phyloP scores from a whole-genome alignment of 2,329 filamentous ascomycete genomes.

The Aureobasidium subglaciale region DNA sequence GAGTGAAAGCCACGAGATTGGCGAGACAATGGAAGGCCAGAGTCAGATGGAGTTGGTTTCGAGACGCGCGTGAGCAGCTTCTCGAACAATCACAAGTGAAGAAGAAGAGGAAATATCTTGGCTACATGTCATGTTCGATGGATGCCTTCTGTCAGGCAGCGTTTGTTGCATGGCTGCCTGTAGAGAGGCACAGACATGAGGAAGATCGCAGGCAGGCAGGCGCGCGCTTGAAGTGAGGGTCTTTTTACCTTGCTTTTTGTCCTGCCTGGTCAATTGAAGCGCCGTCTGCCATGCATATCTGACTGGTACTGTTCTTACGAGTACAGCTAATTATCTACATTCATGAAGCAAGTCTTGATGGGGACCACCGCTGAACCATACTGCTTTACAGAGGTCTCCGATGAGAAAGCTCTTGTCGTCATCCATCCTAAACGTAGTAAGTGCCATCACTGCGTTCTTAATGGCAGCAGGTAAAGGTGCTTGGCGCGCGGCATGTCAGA shows the following conservation, averaged over 20 bases:
- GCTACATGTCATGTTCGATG: neutral
- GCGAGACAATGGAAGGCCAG: neutral
- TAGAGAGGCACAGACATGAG: neutral
- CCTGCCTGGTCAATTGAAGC: neutral
- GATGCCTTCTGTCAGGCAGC: neutral
- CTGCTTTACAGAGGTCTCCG: too few species aligned
- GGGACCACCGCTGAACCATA: too few species aligned
- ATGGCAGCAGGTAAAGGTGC: too few species aligned
- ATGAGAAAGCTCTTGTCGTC: too few species aligned
- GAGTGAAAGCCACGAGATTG: neutral
- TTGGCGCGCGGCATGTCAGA: neutral
- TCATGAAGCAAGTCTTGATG: too few species aligned
- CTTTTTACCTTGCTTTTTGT: neutral
- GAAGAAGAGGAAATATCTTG: neutral
- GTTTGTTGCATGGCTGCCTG: conserved; percentile 12
- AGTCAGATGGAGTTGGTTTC: neutral
- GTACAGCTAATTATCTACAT: too few species aligned
- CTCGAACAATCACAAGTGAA: neutral
- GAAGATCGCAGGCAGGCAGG: neutral
- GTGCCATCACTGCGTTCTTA: too few species aligned
- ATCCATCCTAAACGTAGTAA: too few species aligned
- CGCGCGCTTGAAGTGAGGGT: neutral
- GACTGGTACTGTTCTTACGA: too few species aligned
- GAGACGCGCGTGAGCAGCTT: neutral
- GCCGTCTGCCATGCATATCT: neutral